Conservation (phyloP, 352 stramenopile genomes). For the Pseudoperonospora humuli region DNA sequence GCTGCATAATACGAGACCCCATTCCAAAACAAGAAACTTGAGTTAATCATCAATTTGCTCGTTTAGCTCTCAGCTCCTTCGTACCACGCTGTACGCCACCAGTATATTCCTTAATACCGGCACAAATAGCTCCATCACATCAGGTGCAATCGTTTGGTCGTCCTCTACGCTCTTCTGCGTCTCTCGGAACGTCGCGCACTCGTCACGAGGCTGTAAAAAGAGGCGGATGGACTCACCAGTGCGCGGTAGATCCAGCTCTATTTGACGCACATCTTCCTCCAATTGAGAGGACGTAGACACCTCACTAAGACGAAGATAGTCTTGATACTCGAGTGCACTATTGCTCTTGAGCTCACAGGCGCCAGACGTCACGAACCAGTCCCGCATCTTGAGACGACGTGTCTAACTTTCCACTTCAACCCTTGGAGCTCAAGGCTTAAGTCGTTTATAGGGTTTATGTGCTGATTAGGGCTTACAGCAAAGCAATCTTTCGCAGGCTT, state of each 20-base stretch:
- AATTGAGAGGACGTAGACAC: slow-evolving; percentile 20
- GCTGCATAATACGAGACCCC: slow-evolving; percentile 13
- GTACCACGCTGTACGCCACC: slow-evolving; percentile 47
- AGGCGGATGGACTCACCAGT: slow-evolving; percentile 44
- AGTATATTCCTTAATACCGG: slow-evolving; percentile 46
- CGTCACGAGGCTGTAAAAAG: slow-evolving; percentile 32
- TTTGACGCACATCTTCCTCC: slow-evolving; percentile 57
- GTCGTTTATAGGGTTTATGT: slow-evolving; percentile 2
- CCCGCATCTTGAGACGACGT: slow-evolving; percentile 13
- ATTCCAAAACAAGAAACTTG: neutral
- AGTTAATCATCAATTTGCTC: neutral
- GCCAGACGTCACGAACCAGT: slow-evolving; percentile 45
- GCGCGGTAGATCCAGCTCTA: slow-evolving; percentile 61
- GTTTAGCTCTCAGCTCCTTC: neutral
- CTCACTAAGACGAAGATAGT: slow-evolving; percentile 32
- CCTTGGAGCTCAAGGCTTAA: neutral
- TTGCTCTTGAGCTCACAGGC: slow-evolving; percentile 25
- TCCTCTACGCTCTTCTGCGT: neutral
- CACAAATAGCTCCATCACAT: slow-evolving; percentile 27
- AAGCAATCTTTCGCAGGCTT: slow-evolving; percentile 17
- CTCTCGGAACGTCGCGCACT: slow-evolving; percentile 4
- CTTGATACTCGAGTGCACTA: slow-evolving; percentile 33
- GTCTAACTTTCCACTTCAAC: slow-evolving; percentile 21
- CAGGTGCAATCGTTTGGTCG: slow-evolving; percentile 14
- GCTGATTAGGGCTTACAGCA: slow-evolving; percentile 3